Percentiles rank a stretch among this genome's conserved stretches.
Evolutionary conservation across 148 eudicot genomes (phyloP).

Genomic region (Gaultheria prostrata): DNA sequence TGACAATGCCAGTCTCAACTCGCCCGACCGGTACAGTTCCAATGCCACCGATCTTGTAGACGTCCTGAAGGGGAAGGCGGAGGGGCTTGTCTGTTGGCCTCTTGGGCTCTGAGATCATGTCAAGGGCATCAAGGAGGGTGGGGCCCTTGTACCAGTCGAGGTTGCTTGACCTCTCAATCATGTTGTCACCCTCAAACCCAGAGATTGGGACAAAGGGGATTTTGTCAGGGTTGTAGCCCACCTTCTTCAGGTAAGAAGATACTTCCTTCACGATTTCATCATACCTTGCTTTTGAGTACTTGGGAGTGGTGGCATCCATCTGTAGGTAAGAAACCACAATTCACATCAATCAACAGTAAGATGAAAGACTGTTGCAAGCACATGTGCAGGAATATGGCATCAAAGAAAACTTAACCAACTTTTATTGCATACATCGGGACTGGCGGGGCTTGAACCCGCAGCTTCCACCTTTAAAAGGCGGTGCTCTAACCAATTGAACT

Average conservation of each 20-base stretch:
- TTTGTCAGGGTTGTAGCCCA: constrained; percentile 14
- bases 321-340: neutral
- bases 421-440: neutral
- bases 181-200: constrained; percentile 17
- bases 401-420: neutral
- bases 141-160: constrained; percentile 21
- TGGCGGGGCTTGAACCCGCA: constrained; percentile 1
- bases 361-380: too few relatives aligned
- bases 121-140: constrained; percentile 14
- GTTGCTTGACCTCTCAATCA: constrained; percentile 14
- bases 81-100: constrained; percentile 19
- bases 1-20: constrained; percentile 9
- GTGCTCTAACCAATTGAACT: constrained; percentile 8
- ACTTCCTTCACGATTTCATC: constrained; percentile 21
- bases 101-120: constrained; percentile 8
- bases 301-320: constrained; percentile 24
- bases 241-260: constrained; percentile 18
- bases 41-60: constrained; percentile 18
- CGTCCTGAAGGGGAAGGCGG: constrained; percentile 18
- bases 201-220: constrained; percentile 18
- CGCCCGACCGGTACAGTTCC: constrained; percentile 16
- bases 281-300: constrained; percentile 17
- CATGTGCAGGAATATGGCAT: neutral
- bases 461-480: neutral
- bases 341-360: neutral